These are phyloP conservation scores for Cerrena zonata DNA, from an alignment of 1,284 basidiomycete species.

Conservation along the genomic window DNA sequence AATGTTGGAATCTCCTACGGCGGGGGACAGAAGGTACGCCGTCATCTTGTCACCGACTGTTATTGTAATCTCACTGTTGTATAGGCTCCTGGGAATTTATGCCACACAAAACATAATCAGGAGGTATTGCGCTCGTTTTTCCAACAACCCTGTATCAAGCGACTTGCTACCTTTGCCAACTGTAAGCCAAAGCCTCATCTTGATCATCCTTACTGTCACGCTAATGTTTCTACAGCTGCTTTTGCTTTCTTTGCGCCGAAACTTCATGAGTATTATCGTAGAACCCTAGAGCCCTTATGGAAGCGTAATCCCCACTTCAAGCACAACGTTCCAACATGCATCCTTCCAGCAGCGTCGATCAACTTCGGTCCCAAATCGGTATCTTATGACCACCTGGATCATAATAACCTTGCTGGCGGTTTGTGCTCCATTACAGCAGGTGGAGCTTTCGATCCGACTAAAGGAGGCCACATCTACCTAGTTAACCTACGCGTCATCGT, in stretches of 20 bases:
- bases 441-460: slow-evolving; percentile 18
- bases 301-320: slow-evolving; percentile 1
- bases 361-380: slow-evolving; percentile 17
- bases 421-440: slow-evolving; percentile 21
- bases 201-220: neutral
- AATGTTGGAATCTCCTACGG: slow-evolving; percentile 13
- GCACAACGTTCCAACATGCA: slow-evolving; percentile 6
- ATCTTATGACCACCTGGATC: slow-evolving; percentile 16
- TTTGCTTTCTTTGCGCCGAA: slow-evolving; percentile 9
- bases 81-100: too few relatives aligned
- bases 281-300: neutral
- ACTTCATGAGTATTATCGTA: slow-evolving; percentile 8
- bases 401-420: slow-evolving; percentile 16
- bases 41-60: too few relatives aligned
- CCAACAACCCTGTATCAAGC: neutral
- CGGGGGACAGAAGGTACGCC: slow-evolving; percentile 12
- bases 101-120: neutral
- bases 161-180: neutral
- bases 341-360: slow-evolving; percentile 10
- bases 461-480: slow-evolving; percentile 25
- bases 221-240: neutral
- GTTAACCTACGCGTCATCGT: slow-evolving; percentile 20
- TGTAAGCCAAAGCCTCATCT: neutral
- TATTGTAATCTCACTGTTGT: too few relatives aligned
- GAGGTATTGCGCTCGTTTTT: neutral